phyloP scores from a whole-genome alignment of 306 rosid genomes.

The Senna tora region DNA sequence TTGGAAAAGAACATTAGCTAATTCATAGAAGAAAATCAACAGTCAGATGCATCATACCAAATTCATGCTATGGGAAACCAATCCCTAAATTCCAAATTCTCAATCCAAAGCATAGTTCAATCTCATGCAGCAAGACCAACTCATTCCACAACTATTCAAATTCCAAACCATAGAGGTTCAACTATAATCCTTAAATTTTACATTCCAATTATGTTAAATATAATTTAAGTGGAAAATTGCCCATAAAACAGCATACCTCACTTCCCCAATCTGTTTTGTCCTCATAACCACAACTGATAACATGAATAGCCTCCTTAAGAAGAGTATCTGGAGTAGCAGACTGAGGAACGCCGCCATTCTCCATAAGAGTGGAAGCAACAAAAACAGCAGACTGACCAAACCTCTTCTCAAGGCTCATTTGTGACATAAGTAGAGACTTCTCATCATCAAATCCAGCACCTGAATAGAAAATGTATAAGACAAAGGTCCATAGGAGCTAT shows the following conservation, averaged over 20 bases:
- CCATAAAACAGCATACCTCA: constrained; percentile 59
- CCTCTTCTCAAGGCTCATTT: constrained; percentile 93
- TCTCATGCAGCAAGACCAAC: too few relatives aligned
- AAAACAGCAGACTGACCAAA: constrained; percentile 93
- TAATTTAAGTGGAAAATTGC: neutral
- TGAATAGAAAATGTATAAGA: constrained; percentile 30
- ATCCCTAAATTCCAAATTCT: too few relatives aligned
- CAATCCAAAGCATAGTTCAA: too few relatives aligned
- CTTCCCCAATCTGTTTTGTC: constrained; percentile 95
- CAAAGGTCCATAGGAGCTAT: too few relatives aligned
- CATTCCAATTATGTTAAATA: neutral
- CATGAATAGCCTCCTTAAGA: constrained; percentile 98
- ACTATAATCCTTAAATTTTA: neutral
- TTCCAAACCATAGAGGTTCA: neutral
- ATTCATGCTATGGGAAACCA: too few relatives aligned
- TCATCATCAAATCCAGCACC: constrained; percentile 97
- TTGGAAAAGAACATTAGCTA: neutral
- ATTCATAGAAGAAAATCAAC: too few relatives aligned
- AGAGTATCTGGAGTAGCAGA: constrained; percentile 95
- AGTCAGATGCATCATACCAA: too few relatives aligned
- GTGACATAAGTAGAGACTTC: constrained; percentile 82
- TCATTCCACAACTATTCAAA: too few relatives aligned
- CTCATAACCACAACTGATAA: constrained; percentile 98
- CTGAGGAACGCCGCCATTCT: constrained; percentile 98
- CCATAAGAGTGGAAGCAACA: constrained; percentile 96